Conservation (phyloP, 2,329 filamentous ascomycete genomes). For the Aaosphaeria arxii region DNA sequence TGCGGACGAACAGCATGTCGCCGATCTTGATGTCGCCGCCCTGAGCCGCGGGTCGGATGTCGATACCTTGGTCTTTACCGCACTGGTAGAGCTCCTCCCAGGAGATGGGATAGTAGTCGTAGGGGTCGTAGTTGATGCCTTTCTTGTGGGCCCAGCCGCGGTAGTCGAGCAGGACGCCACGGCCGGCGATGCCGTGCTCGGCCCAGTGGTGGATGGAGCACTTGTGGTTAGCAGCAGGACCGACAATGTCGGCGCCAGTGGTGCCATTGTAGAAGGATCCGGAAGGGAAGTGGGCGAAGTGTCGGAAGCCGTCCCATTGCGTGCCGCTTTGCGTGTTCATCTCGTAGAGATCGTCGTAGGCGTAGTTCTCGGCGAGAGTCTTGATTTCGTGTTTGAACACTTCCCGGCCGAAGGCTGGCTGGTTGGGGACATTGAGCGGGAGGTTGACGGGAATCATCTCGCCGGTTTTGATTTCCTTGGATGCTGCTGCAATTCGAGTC, state of each 20-base stretch:
- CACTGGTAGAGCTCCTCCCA: slow-evolving; percentile 54
- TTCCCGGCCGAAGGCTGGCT: slow-evolving; percentile 53
- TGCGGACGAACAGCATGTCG: slow-evolving; percentile 65
- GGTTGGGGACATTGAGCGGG: slow-evolving; percentile 51
- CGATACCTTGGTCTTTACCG: slow-evolving; percentile 58
- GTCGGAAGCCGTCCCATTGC: slow-evolving; percentile 47
- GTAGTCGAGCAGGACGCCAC: slow-evolving; percentile 46
- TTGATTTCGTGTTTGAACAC: slow-evolving; percentile 56
- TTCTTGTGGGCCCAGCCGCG: slow-evolving; percentile 40
- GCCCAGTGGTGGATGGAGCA: slow-evolving; percentile 47
- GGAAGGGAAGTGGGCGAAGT: slow-evolving; percentile 40
- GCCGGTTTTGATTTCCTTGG: slow-evolving; percentile 54
- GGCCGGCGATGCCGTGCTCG: slow-evolving; percentile 44
- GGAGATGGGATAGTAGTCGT: slow-evolving; percentile 41
- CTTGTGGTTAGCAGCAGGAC: slow-evolving; percentile 40
- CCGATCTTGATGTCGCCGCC: slow-evolving; percentile 58
- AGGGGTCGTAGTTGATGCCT: slow-evolving; percentile 42
- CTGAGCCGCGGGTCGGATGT: slow-evolving; percentile 55
- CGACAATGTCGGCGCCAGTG: slow-evolving; percentile 41
- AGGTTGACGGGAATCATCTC: slow-evolving; percentile 56
- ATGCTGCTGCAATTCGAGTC: slow-evolving; percentile 51
- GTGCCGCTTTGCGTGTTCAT: slow-evolving; percentile 46
- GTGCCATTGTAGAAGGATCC: slow-evolving; percentile 43
- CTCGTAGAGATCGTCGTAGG: slow-evolving; percentile 43
- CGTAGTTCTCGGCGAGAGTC: slow-evolving; percentile 28